Conservation (phyloP, 345 rosid species). For the Pistacia integerrima region DNA sequence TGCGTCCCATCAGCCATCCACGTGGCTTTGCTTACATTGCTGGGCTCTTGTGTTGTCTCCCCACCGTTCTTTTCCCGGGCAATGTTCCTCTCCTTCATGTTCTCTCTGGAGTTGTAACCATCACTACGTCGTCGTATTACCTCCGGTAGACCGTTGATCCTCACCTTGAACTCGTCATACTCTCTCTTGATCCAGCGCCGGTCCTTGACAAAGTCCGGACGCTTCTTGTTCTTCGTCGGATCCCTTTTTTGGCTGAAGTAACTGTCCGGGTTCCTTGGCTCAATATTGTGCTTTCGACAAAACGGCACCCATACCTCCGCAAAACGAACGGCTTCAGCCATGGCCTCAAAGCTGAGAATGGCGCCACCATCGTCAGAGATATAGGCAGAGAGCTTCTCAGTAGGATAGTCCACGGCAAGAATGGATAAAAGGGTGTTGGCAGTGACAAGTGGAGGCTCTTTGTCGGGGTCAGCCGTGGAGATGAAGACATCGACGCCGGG, state of each 20-base stretch:
- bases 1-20: slow-evolving; percentile 99
- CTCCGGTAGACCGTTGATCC: slow-evolving; percentile 88
- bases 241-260: slow-evolving; percentile 74
- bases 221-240: slow-evolving; percentile 83
- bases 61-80: slow-evolving; percentile 69
- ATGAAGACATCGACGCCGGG: slow-evolving; percentile 84
- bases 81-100: slow-evolving; percentile 51
- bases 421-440: slow-evolving; percentile 83
- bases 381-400: slow-evolving; percentile 74
- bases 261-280: slow-evolving; percentile 91
- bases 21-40: slow-evolving; percentile 59
- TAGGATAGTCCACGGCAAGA: slow-evolving; percentile 75
- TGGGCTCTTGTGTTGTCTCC: slow-evolving; percentile 46
- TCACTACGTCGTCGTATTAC: slow-evolving; percentile 67
- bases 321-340: slow-evolving; percentile 91
- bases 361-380: slow-evolving; percentile 95
- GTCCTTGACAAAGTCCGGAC: slow-evolving; percentile 84
- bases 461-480: slow-evolving; percentile 91
- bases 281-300: slow-evolving; percentile 87
- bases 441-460: slow-evolving; percentile 93
- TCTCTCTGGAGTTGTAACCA: slow-evolving; percentile 59
- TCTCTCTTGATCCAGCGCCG: slow-evolving; percentile 97
- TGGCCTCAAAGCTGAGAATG: slow-evolving; percentile 89
- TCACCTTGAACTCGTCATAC: slow-evolving; percentile 93
- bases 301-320: slow-evolving; percentile 98